Conservation (phyloP, 176 grass and related monocot species). For the Carex pumila region DNA sequence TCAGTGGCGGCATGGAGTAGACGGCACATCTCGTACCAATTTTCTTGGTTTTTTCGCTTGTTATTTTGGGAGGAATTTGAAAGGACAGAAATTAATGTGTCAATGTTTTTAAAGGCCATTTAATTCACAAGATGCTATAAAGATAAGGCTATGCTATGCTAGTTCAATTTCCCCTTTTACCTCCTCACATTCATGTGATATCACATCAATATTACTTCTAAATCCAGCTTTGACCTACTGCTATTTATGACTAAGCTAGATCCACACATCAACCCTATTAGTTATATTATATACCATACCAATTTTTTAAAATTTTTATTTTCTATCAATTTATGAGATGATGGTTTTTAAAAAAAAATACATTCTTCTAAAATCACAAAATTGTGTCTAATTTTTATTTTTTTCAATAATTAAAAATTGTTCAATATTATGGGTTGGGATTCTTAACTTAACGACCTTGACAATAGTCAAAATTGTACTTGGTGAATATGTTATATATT, state of each 20-base stretch:
- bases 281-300: not conserved
- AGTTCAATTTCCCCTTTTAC: not conserved
- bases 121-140: not conserved
- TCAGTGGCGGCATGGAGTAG: not conserved
- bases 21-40: not conserved
- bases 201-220: not conserved
- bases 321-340: too few relatives aligned
- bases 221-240: not conserved
- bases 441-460: too few relatives aligned
- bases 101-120: not conserved
- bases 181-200: not conserved
- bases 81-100: not conserved
- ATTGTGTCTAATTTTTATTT: too few relatives aligned
- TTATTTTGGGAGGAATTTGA: constrained; percentile 5
- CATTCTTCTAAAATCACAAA: too few relatives aligned
- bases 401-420: not conserved
- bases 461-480: too few relatives aligned
- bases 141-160: not conserved
- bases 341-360: not conserved
- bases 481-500: too few relatives aligned
- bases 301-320: not conserved
- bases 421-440: not conserved
- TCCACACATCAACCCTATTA: not conserved
- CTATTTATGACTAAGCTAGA: not conserved
- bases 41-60: not conserved